Percentiles rank a stretch among this genome's conserved stretches.
Conservation (phyloP, 768 basidiomycete species). For the Coprinopsis strossmayeri region DNA sequence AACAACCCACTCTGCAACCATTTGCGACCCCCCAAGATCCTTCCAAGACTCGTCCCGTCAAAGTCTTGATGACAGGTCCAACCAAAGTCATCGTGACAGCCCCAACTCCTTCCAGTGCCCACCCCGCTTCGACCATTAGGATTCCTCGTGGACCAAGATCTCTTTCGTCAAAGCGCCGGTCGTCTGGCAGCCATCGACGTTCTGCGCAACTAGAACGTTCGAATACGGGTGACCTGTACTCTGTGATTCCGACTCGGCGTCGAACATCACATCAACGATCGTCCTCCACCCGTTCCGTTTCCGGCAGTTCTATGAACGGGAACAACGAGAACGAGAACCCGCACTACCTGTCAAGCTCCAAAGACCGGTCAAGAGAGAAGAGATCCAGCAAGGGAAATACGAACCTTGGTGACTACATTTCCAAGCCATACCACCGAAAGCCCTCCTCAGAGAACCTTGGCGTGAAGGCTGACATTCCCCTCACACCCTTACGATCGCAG, state of each 20-base stretch:
- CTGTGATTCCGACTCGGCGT: constrained; percentile 5
- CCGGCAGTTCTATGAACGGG: background rate
- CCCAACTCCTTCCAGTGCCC: constrained; percentile 36
- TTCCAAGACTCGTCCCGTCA: constrained; percentile 17
- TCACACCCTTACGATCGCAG: background rate
- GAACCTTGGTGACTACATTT: background rate
- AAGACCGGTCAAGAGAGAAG: background rate
- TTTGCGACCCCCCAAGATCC: constrained; percentile 7
- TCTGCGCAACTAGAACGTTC: background rate
- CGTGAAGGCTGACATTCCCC: background rate
- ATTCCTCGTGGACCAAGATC: constrained; percentile 3
- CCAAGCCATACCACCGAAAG: background rate
- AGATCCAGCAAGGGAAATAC: background rate
- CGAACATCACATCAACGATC: background rate
- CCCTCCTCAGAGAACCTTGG: background rate
- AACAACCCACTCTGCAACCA: background rate
- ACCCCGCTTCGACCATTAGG: background rate
- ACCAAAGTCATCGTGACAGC: constrained; percentile 49
- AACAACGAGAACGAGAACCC: background rate
- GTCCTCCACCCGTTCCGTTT: background rate
- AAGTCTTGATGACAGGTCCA: constrained; percentile 39
- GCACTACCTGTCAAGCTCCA: background rate
- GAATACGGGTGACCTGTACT: constrained; percentile 4
- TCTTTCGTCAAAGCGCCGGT: background rate
- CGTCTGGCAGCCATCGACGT: background rate